Base-by-base conservation (phyloP, 2,329 filamentous ascomycete species). In the Aspergillus ustus region DNA sequence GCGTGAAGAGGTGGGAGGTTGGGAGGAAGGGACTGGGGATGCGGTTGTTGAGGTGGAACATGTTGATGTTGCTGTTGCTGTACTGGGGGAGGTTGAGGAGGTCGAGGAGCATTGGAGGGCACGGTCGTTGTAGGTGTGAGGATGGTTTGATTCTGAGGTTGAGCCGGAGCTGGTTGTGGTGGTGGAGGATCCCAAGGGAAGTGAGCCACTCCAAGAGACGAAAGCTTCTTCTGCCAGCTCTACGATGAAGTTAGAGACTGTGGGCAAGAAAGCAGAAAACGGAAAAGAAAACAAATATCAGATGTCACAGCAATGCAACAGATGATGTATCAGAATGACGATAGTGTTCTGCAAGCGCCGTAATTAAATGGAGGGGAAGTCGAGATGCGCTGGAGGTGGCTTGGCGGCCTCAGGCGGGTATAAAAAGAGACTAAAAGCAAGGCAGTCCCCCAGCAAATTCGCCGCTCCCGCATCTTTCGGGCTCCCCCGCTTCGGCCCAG, bases 121-220 rank as follows among this genome's bases (percentile, higher is more conserved):
- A 80, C 77, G 28, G 77, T 78, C 44, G 74, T 67, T 44, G 75
- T 69, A 20, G 77, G 75, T 53, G 74, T 73, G 48, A 76, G 76
- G n/a, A 77, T 74, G 45, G 40, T 34, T 44, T 73, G 70, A 51
- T 77, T 74, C 66, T 70, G 66, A 73, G 61, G 77, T 71, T 69
- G 82, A 72, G 71, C 82, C 70, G 69, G 80, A 65, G 75, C 75
- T 55, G 86, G 85, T 56, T 91, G 89, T 9, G 69, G 70, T 53
- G 90, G 89, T 73, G 91, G 89, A 48, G 95, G 94, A 74, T 99
- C 95, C 95, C 95, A 99, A 11, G 95, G 94, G 75, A 98, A 97
- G 60, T 87, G 83, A 62, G 95, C 95, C 64, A 98, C 90, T 67
- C 90, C 88, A 67, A 96, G 88, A 69, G 88, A 87, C 1, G 93